Conservation (phyloP, 2,329 filamentous ascomycete genomes). For the Pyricularia grisea region DNA sequence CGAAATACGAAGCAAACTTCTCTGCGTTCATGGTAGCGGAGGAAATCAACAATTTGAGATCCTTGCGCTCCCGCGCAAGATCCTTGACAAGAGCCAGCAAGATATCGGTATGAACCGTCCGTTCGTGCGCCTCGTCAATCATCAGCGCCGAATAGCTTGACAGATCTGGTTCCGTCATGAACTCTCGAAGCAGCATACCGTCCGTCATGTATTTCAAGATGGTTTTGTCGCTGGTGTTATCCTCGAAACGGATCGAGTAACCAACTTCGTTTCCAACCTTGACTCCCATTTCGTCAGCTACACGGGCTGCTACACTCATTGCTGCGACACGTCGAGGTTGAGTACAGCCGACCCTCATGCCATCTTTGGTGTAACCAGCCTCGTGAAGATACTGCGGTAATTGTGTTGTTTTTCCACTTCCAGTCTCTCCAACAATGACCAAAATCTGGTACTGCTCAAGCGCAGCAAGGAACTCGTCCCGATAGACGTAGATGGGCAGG, state of each 20-base stretch:
- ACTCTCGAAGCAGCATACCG: slow-evolving; percentile 84
- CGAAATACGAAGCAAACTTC: slow-evolving; percentile 87
- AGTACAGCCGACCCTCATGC: slow-evolving; percentile 82
- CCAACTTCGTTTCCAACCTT: slow-evolving; percentile 89
- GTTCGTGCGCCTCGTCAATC: slow-evolving; percentile 96
- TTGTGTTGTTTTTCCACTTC: slow-evolving; percentile 92
- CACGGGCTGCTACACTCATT: slow-evolving; percentile 94
- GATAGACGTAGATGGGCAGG: slow-evolving; percentile 81
- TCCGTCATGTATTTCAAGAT: slow-evolving; percentile 95
- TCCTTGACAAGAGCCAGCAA: slow-evolving; percentile 83
- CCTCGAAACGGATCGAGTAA: slow-evolving; percentile 91
- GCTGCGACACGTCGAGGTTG: slow-evolving; percentile 92
- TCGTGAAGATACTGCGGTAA: slow-evolving; percentile 90
- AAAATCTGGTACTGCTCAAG: slow-evolving; percentile 79
- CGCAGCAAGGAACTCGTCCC: slow-evolving; percentile 78
- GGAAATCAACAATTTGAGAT: slow-evolving; percentile 84
- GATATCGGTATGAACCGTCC: slow-evolving; percentile 86
- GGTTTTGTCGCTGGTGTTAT: slow-evolving; percentile 84
- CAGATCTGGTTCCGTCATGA: slow-evolving; percentile 81
- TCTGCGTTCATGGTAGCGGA: slow-evolving; percentile 92
- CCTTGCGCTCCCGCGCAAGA: slow-evolving; percentile 69
- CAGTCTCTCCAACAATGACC: slow-evolving; percentile 90
- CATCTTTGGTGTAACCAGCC: slow-evolving; percentile 76
- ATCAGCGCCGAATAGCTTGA: slow-evolving; percentile 79
- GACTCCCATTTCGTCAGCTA: slow-evolving; percentile 86